Percentiles rank a stretch among this genome's conserved stretches.
phyloP scores from a whole-genome alignment of 371 early-diverging fungal species.

The Caulochytrium protostelioides region DNA sequence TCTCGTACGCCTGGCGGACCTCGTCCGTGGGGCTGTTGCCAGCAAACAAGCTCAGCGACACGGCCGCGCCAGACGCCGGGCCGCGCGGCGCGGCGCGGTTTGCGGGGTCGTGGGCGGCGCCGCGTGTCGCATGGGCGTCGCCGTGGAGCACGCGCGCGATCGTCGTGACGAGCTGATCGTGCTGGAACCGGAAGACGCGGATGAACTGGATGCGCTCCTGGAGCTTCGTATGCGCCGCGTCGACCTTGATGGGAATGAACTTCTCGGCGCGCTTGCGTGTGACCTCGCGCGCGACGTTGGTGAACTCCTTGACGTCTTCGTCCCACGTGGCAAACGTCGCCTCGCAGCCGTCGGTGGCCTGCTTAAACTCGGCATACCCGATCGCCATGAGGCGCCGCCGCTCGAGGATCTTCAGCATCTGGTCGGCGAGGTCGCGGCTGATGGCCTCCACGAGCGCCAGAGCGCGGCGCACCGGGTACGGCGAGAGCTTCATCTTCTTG shows the following conservation, averaged over 20 bases:
- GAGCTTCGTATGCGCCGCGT: slow-evolving; percentile 67
- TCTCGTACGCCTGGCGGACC: slow-evolving; percentile 76
- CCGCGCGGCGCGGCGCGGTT: no score
- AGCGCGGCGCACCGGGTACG: slow-evolving; percentile 86
- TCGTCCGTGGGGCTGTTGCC: slow-evolving; percentile 70
- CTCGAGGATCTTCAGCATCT: slow-evolving; percentile 64
- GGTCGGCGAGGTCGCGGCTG: slow-evolving; percentile 78
- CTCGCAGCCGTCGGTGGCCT: slow-evolving; percentile 56
- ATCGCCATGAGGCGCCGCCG: slow-evolving; percentile 81
- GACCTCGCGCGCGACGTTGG: slow-evolving; percentile 81
- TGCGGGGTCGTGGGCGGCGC: no score
- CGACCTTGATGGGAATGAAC: slow-evolving; percentile 84
- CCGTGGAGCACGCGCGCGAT: no score
- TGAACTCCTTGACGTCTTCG: slow-evolving; percentile 79
- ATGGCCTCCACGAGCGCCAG: slow-evolving; percentile 85
- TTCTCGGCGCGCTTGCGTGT: slow-evolving; percentile 76
- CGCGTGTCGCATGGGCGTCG: no score
- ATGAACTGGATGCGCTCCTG: slow-evolving; percentile 84
- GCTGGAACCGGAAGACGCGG: slow-evolving; percentile 74
- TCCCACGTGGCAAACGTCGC: slow-evolving; percentile 87
- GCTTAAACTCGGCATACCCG: slow-evolving; percentile 61
- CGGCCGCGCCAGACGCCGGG: no score
- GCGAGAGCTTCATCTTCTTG: slow-evolving; percentile 85
- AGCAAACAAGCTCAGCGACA: no score
- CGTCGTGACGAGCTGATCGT: slow-evolving; percentile 85